Base-by-base conservation (phyloP, 2,329 filamentous ascomycete genomes). In the Escovopsis weberi region DNA sequence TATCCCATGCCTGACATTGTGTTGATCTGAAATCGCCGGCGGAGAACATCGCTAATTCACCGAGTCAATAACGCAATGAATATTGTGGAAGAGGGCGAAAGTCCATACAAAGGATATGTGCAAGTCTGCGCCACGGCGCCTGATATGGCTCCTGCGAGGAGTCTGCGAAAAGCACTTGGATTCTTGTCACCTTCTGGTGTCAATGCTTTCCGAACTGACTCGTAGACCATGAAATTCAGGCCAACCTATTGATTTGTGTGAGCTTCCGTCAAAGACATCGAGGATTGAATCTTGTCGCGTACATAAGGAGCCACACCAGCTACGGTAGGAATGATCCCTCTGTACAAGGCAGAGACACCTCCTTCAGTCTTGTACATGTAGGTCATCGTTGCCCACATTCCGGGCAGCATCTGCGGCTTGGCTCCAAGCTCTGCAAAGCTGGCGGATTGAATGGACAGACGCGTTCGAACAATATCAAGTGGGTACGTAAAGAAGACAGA, bases 1-100 rank as follows among this genome's bases (percentile, higher is more conserved):
- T 95, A 96, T 40, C 91, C 91, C 80, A 98, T 89, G 41, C 91
- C 91, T 39, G 84, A 86, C 91, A 98, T 98, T 42, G 91, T 95
- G 64, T 98, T 98, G 66, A 98, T 91, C 59, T 98, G 91, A 61
- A 98, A 98, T 40, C 91, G 78, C 46, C 91, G 80, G 30, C 91
- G 84, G 43, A 98, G 71, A 2, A 98, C 89, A 58, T 94, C 88
- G 59, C 85, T 91, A 8, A 52, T 41, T 30, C 7, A n/a, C 30
- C 34, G 6, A 4, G 23, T 26, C 45, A 9, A 19, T 30, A 40
- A 37, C 37, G 38, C 2, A 1, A 11, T 10, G 1, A 0, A 26
- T n/a, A 23, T 2, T 6, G n/a, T 28, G 4, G 12, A 6, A 12
- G 9, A n/a, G 6, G 18, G 8, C 18, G 32, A 9, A 9, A 18